phyloP scores from a whole-genome alignment of 2,329 filamentous ascomycete species.

The Pestalotiopsis sp. region DNA sequence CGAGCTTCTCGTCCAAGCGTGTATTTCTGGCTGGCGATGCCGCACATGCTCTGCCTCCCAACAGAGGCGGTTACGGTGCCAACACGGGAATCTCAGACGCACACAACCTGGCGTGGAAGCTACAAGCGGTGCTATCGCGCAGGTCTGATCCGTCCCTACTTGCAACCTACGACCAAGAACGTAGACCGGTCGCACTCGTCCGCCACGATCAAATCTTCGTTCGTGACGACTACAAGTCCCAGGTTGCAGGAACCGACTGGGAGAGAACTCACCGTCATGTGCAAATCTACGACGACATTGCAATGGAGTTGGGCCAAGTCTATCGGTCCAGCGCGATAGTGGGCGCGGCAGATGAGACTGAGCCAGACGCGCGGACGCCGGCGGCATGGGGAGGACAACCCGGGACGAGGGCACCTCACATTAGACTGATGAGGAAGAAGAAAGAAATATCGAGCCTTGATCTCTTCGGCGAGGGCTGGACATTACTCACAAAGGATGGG shows the following conservation, averaged over 20 bases:
- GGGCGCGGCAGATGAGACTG: not conserved
- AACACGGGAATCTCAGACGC: slow-evolving; percentile 54
- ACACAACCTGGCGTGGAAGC: slow-evolving; percentile 52
- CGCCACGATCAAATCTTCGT: slow-evolving; percentile 8
- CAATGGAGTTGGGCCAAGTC: slow-evolving; percentile 3
- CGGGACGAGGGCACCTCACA: slow-evolving; percentile 6
- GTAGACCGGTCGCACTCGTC: slow-evolving; percentile 42
- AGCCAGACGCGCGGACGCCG: slow-evolving; percentile 1
- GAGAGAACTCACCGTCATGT: not conserved
- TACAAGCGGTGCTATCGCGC: slow-evolving; percentile 41
- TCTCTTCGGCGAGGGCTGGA: not conserved
- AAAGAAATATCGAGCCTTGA: not conserved
- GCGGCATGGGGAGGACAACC: not conserved
- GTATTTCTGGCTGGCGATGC: slow-evolving; percentile 13
- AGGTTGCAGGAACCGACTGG: slow-evolving; percentile 2
- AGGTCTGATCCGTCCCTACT: slow-evolving; percentile 40
- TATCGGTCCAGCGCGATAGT: not conserved
- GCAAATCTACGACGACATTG: not conserved
- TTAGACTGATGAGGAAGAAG: not conserved
- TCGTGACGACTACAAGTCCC: slow-evolving; percentile 1
- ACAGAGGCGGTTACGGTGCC: slow-evolving; percentile 5
- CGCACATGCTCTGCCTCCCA: slow-evolving; percentile 6
- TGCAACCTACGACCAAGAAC: slow-evolving; percentile 47
- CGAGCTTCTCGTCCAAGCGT: not conserved
- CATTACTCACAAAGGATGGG: not conserved